Evolutionary conservation across 2,329 filamentous ascomycete genomes (phyloP).

Genomic region (Mollisiaceae sp.): DNA sequence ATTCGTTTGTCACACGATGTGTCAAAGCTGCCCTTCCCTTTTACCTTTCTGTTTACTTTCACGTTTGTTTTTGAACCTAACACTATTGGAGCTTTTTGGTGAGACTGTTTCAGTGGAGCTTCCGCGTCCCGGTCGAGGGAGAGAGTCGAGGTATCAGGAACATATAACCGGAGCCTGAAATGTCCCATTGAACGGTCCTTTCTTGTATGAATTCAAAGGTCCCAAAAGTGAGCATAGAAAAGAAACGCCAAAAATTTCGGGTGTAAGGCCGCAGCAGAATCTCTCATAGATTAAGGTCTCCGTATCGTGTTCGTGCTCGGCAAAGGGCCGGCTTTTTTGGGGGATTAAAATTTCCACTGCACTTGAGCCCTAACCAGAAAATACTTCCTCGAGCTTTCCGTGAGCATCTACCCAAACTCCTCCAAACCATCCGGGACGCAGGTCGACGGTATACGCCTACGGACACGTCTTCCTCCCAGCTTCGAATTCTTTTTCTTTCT

Average conservation of each 20-base stretch:
- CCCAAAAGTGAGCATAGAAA: background rate
- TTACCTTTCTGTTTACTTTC: background rate
- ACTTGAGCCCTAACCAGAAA: background rate
- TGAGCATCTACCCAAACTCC: slow-evolving; percentile 6
- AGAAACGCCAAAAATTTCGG: background rate
- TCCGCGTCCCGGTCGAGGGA: background rate
- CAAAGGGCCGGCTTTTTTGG: background rate
- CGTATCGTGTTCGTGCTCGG: background rate
- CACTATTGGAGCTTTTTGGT: slow-evolving; percentile 3
- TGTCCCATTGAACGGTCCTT: background rate
- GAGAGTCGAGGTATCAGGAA: slow-evolving; percentile 5
- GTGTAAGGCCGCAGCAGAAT: background rate
- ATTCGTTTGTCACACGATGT: background rate
- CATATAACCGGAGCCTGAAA: slow-evolving; percentile 12
- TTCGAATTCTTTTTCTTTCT: slow-evolving; percentile 14
- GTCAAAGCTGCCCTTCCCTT: background rate
- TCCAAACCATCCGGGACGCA: slow-evolving; percentile 5
- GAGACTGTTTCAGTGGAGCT: slow-evolving; percentile 13
- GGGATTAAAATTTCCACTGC: background rate
- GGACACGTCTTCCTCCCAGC: background rate
- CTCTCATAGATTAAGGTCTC: background rate
- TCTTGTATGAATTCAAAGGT: too few relatives aligned
- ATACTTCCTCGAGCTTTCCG: slow-evolving; percentile 9
- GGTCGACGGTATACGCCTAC: background rate
- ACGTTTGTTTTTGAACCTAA: background rate